Conservation (phyloP, 1,284 basidiomycete species). For the Trametes sp. region DNA sequence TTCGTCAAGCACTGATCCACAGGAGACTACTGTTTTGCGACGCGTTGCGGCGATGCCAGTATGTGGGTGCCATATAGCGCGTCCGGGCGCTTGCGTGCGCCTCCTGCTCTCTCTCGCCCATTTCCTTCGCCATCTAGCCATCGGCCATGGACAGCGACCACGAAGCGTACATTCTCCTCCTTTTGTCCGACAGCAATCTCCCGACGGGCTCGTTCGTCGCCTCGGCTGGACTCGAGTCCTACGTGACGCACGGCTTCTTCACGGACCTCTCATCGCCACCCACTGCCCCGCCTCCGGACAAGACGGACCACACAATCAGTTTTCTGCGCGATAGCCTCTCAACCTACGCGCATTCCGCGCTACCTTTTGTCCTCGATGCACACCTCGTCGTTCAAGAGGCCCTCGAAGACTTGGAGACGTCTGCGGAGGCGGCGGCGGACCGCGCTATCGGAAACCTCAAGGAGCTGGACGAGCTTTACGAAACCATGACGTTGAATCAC, state of each 20-base stretch:
- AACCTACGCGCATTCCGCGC: constrained; percentile 77
- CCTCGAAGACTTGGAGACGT: constrained; percentile 2
- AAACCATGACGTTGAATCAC: constrained; percentile 89
- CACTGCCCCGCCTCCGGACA: constrained; percentile 44
- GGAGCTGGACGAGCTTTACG: constrained; percentile 80
- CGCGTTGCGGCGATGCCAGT: no score
- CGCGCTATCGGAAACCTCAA: constrained; percentile 51
- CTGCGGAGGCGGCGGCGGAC: constrained; percentile 11
- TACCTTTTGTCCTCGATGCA: constrained; percentile 80
- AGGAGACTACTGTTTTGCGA: no score
- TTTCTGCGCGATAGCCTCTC: constrained; percentile 78
- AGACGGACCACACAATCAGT: constrained; percentile 50
- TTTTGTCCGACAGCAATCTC: constrained; percentile 83
- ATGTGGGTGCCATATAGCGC: constrained; percentile 22
- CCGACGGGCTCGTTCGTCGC: constrained; percentile 89
- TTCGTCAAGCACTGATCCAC: not conserved
- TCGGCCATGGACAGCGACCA: constrained; percentile 45
- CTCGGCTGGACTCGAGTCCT: constrained; percentile 93
- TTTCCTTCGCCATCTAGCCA: constrained; percentile 11
- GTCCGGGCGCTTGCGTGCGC: constrained; percentile 23
- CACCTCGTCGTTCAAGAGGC: constrained; percentile 52
- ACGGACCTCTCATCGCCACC: constrained; percentile 35
- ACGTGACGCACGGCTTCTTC: constrained; percentile 85
- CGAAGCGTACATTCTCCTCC: constrained; percentile 72
- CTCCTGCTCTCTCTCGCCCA: constrained; percentile 22